Evolutionary conservation across 2,329 filamentous ascomycete species (phyloP).

Genomic region (Aspergillus vadensis): DNA sequence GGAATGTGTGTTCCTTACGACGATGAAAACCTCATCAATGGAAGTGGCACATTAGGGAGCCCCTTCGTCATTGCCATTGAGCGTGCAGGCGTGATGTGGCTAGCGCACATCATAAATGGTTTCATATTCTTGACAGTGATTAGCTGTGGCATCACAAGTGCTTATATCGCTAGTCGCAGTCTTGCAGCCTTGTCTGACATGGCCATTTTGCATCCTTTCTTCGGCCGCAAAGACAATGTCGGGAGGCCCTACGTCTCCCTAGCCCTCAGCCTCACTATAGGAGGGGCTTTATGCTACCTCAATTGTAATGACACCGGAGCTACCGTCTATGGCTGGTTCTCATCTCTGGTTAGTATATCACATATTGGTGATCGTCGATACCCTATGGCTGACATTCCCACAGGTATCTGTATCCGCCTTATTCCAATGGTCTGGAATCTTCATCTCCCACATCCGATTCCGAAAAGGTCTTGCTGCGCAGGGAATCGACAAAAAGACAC

Average conservation of each 20-base stretch:
- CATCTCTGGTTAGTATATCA: slow-evolving; percentile 25
- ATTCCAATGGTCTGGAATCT: slow-evolving; percentile 32
- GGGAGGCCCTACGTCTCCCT: slow-evolving; percentile 36
- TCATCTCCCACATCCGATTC: slow-evolving; percentile 32
- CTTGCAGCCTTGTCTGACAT: slow-evolving; percentile 36
- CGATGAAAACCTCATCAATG: slow-evolving; percentile 31
- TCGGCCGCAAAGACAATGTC: slow-evolving; percentile 25
- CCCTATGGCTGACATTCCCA: not conserved
- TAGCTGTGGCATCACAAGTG: slow-evolving; percentile 38
- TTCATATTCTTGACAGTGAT: slow-evolving; percentile 41
- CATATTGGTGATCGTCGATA: too few species aligned
- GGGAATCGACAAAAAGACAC: slow-evolving; percentile 24
- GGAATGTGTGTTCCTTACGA: slow-evolving; percentile 38
- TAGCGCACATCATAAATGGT: slow-evolving; percentile 36
- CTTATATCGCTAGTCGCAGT: slow-evolving; percentile 37
- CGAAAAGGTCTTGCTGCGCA: slow-evolving; percentile 31
- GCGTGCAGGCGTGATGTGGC: slow-evolving; percentile 31
- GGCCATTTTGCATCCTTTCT: slow-evolving; percentile 25
- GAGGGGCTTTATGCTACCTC: slow-evolving; percentile 38
- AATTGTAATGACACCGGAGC: slow-evolving; percentile 31
- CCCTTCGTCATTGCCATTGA: slow-evolving; percentile 35
- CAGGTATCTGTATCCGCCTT: slow-evolving; percentile 35
- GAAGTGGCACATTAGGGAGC: slow-evolving; percentile 33
- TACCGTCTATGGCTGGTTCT: slow-evolving; percentile 39
- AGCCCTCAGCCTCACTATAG: slow-evolving; percentile 29